Base-by-base conservation (phyloP, 495 filamentous ascomycete genomes). In the Aspergillus incahuasiensis region DNA sequence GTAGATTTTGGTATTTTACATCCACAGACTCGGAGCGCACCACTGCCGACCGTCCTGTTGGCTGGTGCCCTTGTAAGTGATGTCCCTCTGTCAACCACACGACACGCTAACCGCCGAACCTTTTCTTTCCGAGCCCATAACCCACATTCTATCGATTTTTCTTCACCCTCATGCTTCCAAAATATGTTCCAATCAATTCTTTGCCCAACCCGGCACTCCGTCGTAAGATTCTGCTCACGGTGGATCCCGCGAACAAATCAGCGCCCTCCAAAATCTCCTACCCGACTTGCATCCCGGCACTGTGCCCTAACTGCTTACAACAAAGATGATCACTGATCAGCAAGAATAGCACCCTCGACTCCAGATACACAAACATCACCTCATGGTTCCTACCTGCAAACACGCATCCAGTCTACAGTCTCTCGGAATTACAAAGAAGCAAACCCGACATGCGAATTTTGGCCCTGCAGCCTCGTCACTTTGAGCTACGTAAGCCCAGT, bases 401-500 rank as follows among this genome's bases (percentile, higher is more conserved):
- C 32, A 15, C 13, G 32, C 6, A 35, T 35, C 9, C 32, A 35
- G 9, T 12, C 8, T 35, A 15, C 32, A 35, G 12, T 11, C 6
- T 2, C 12, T 35, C 32, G 32, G 16, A 32, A 25, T 39, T 24
- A 38, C 34, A 25, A 40, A 24, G 32, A 39, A 40, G 8, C 13
- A 40, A 40, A 11, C 19, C 13, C 38, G 38, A 40, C 12, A 40
- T 6, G 5, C 12, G 32, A 35, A 38, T 3, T n/a, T 25, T 32
- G 18, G 44, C n/a, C n/a, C 28, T 35, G 38, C 54, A 50, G 55
- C 55, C 57, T 52, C 43, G 28, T 52, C 39, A 53, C 45, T 28
- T 49, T 35, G 20, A 53, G 52, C 57, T 58, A 55, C 61, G 57
- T 63, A 60, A 63, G 58, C 62, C 48, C 49, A 64, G 55, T 61